Evolutionary conservation across 2,329 filamentous ascomycete species (phyloP), one percentile per base, ranked within the genome.

Genomic region (Fusarium sublunatum): DNA sequence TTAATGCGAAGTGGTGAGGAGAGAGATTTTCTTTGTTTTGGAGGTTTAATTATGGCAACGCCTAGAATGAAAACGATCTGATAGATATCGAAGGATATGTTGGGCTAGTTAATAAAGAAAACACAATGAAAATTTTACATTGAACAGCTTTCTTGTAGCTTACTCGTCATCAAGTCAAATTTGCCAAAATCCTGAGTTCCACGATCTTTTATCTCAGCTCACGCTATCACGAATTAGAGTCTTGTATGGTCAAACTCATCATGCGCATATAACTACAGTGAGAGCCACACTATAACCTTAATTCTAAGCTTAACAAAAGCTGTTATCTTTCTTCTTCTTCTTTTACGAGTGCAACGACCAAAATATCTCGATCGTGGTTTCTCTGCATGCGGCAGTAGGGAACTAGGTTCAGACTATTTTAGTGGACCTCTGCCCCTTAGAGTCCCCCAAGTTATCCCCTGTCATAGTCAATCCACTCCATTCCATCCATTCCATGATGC

Each of bases 351-450:
- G n/a, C n/a, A n/a, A n/a, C n/a, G n/a, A n/a, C n/a, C n/a, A n/a
- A n/a, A n/a, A n/a, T n/a, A n/a, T n/a, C n/a, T n/a, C n/a, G n/a
- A n/a, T n/a, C n/a, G n/a, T 19, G 19, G 19, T 19, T 19, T 35
- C 11, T 12, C 12, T 15, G 13, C 15, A 4, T 43, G n/a, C 24
- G 28, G 36, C 26, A 28, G 42, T 55, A 47, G 56, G 57, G 57
- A 56, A 15, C 29, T 54, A 13, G n/a, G 40, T 34, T 31, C 12
- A 31, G 29, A 31, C 29, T 19, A 19, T 19, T 59, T 60, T 60
- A 60, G 57, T 60, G 57, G 57, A 55, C 11, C 57, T 48, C 58
- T 45, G 29, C 57, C 57, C 57, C 44, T 60, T 19, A 19, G 57
- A 28, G 42, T 61, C 57, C 39, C 56, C 56, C 32, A 31, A n/a